Base-by-base conservation (phyloP, 306 rosid genomes). In the Castanea mollissima region DNA sequence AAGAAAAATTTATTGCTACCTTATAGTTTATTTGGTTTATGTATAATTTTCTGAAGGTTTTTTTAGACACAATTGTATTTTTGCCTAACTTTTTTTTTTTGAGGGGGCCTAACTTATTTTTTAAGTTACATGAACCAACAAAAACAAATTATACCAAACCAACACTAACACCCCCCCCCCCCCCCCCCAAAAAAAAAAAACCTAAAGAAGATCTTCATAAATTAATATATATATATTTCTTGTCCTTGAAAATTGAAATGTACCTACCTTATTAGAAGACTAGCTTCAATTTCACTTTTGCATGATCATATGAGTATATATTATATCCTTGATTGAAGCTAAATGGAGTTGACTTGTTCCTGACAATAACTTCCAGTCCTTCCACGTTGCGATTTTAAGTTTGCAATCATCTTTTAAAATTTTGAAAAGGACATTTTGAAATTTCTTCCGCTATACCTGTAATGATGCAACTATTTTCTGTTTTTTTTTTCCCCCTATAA, bases 341-440 rank as follows among this genome's bases (percentile, higher is more conserved):
- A 29, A 15, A 23, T 2, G 25, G 20, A 51, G 27, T 3, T 41
- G 55, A 57, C 67, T 54, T 35, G 14, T 32, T 54, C 14, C 44
- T 4, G 68, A 19, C 25, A 10, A 56, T 27, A 67, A 32, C 72
- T 56, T 67, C 76, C 76, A 74, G 56, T 23, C 72, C 67, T 32
- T 67, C 79, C 76, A 74, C 76, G 73, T 78, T 64, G 71, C 65
- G 19, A n/a, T 9, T 23, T 31, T 14, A 55, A 59, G 71, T 76
- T 76, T 76, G 44, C 31, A 20, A 55, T 77, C 60, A 20, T 67
- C n/a, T 44, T 34, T 15, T 34, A 32, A 32, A 35, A 18, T 67
- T 14, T 14, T 67, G 71, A 34, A 18, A 34, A 1, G 25, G 25
- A 67, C 71, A 12, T 32, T 2, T 18, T 11, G 12, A 18, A 18